Base-by-base conservation (phyloP, 1,284 basidiomycete species). In the Hypsizygus ulmarius region DNA sequence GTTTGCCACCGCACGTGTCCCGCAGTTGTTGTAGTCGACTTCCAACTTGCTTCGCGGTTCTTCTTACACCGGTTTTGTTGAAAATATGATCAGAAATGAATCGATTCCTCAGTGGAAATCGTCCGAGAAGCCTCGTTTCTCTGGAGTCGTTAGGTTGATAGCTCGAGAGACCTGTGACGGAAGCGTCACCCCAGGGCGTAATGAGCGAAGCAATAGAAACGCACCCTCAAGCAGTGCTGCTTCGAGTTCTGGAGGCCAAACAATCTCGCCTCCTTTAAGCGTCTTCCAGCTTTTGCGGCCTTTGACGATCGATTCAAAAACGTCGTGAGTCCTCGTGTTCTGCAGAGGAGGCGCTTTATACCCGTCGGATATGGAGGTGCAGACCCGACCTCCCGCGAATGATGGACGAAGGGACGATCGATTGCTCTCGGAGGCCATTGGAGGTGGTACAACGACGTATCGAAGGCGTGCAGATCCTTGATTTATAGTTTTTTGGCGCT, bases 191-290 rank as follows among this genome's bases (percentile, higher is more conserved):
- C 40, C 35, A 19, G 38, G 25, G 38, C 27, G n/a, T 40, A 41
- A 40, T 37, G 43, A 47, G 48, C 52, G 45, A 47, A 47, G 29
- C 33, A 39, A 51, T 43, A 15, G 14, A 37, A 33, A 21, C 8
- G 15, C 55, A 84, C 85, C 86, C 74, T 87, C 81, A 48, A 89
- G 75, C 54, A 89, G 71, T 43, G 82, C 82, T 34, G 81, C 82
- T 69, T 89, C 87, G 46, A 89, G 79, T 56, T 84, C 77, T 16
- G 82, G 84, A 33, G 85, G 85, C 84, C 84, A 87, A 33, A 87
- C 84, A 34, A 82, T 75, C 60, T 87, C 84, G 28, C 81, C 77
- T 50, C 83, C 84, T 62, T 78, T 78, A 49, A 82, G 65, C 0
- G 83, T 86, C 66, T 87, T 87, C 83, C 84, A 87, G 59, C 75